Conservation (phyloP, 2,329 filamentous ascomycete species). For the Juglanconis sp. region DNA sequence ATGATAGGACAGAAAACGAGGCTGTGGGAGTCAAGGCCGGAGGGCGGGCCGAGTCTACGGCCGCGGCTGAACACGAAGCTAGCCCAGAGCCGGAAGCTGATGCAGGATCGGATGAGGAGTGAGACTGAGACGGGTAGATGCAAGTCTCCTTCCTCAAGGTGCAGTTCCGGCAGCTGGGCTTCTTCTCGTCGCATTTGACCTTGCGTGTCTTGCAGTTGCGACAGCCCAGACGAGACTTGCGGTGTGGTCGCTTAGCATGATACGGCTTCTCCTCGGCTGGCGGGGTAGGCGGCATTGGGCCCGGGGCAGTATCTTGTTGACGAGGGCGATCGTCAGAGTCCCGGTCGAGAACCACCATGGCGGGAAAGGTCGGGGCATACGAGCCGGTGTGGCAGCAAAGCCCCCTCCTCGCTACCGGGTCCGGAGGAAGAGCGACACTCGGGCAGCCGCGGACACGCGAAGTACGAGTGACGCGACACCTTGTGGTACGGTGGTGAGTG, state of each 20-base stretch:
- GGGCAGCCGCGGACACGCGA: too few relatives aligned
- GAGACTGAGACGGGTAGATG: slow-evolving; percentile 36
- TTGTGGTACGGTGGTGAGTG: too few relatives aligned
- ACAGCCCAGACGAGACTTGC: slow-evolving; percentile 52
- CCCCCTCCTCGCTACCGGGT: not conserved
- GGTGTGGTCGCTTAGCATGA: slow-evolving; percentile 51
- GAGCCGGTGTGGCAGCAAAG: not conserved
- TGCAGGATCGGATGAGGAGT: not conserved
- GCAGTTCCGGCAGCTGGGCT: slow-evolving; percentile 49
- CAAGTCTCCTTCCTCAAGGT: slow-evolving; percentile 45
- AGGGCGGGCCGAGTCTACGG: not conserved
- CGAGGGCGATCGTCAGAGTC: not conserved
- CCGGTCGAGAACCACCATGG: slow-evolving; percentile 11
- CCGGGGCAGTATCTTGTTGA: not conserved
- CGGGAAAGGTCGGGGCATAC: slow-evolving; percentile 1
- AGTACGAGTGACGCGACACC: too few relatives aligned
- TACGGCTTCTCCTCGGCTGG: slow-evolving; percentile 29
- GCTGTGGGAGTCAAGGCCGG: not conserved
- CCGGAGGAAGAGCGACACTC: not conserved
- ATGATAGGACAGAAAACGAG: not conserved
- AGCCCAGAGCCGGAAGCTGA: not conserved
- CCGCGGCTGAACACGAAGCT: not conserved
- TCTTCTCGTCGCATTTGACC: slow-evolving; percentile 53
- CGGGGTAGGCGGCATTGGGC: not conserved
- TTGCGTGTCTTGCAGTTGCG: slow-evolving; percentile 53